Percentiles rank a stretch among this genome's conserved stretches.
These are phyloP conservation scores for Mortierella sp. DNA, from an alignment of 371 early-diverging fungal genomes.

Conservation along the genomic window DNA sequence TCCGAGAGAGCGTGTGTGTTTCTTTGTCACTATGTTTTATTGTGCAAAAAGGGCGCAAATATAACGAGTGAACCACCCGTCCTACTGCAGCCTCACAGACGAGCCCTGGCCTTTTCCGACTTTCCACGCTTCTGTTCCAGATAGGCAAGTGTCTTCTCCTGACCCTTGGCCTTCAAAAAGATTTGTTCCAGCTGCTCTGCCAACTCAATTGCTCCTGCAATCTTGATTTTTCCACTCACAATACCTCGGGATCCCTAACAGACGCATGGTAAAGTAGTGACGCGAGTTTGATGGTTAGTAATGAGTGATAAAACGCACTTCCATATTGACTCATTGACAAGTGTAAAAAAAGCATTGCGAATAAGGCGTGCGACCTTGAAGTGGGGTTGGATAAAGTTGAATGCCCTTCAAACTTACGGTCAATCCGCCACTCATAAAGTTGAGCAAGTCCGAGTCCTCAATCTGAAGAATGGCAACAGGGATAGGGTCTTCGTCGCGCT, in stretches of 20 bases:
- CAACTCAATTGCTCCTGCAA: conserved; percentile 52
- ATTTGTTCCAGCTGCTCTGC: conserved; percentile 49
- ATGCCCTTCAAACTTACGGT: conserved; percentile 26
- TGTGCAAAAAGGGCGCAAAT: neutral
- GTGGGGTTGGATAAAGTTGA: neutral
- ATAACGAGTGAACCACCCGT: neutral
- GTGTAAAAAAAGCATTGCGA: neutral
- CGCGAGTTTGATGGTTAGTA: neutral
- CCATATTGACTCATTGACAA: neutral
- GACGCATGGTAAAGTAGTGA: neutral
- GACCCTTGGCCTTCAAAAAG: conserved; percentile 49
- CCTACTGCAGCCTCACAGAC: conserved; percentile 21
- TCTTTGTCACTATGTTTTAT: neutral
- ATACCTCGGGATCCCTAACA: conserved; percentile 48
- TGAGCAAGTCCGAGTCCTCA: conserved; percentile 52
- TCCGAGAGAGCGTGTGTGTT: neutral
- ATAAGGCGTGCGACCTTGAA: neutral
- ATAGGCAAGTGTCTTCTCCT: conserved; percentile 51
- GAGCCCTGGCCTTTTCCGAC: conserved; percentile 42
- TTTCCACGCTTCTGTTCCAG: conserved; percentile 47
- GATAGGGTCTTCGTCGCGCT: conserved; percentile 50
- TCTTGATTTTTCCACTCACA: conserved; percentile 56
- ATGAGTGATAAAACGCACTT: neutral
- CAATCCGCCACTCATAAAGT: conserved; percentile 55
- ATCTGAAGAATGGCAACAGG: conserved; percentile 53